Percentiles rank a stretch among this genome's conserved stretches.
Conservation (phyloP, 371 early-diverging fungal species). For the Mortierella sp. region DNA sequence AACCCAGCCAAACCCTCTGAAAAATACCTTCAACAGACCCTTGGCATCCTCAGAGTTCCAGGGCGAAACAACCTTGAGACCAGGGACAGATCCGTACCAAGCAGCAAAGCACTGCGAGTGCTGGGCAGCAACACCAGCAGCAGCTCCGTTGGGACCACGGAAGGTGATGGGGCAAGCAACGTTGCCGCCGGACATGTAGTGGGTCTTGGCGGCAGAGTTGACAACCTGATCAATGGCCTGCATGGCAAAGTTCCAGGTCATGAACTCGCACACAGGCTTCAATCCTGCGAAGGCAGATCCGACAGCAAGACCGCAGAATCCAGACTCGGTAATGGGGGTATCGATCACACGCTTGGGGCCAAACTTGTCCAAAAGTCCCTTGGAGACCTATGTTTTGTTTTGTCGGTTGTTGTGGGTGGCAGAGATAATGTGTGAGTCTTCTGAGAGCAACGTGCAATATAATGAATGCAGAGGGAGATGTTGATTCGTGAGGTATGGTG, state of each 20-base stretch:
- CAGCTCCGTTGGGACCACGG: conserved; percentile 99
- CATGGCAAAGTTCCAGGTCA: conserved; percentile 99
- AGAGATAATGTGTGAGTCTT: not conserved
- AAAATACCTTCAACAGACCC: conserved; percentile 84
- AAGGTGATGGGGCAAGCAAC: conserved; percentile 97
- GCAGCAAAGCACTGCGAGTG: conserved; percentile 99
- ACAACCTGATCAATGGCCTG: conserved; percentile 99
- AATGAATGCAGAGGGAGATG: not conserved
- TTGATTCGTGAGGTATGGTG: no score
- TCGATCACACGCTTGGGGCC: conserved; percentile 98
- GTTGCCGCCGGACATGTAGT: conserved; percentile 98
- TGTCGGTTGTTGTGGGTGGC: not conserved
- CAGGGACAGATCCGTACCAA: conserved; percentile 98
- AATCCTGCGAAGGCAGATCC: conserved; percentile 97
- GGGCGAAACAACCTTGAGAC: conserved; percentile 99
- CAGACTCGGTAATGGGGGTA: conserved; percentile 99
- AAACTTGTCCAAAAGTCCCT: conserved; percentile 98
- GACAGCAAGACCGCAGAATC: conserved; percentile 99
- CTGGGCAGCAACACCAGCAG: conserved; percentile 99
- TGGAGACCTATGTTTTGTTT: conserved; percentile 83
- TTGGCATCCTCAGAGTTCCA: conserved; percentile 98
- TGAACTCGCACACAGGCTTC: conserved; percentile 99
- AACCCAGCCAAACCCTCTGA: not conserved
- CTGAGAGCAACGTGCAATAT: no score
- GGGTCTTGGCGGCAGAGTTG: conserved; percentile 99